Conservation (phyloP, 257 asterid genomes). For the Vinca minor region DNA sequence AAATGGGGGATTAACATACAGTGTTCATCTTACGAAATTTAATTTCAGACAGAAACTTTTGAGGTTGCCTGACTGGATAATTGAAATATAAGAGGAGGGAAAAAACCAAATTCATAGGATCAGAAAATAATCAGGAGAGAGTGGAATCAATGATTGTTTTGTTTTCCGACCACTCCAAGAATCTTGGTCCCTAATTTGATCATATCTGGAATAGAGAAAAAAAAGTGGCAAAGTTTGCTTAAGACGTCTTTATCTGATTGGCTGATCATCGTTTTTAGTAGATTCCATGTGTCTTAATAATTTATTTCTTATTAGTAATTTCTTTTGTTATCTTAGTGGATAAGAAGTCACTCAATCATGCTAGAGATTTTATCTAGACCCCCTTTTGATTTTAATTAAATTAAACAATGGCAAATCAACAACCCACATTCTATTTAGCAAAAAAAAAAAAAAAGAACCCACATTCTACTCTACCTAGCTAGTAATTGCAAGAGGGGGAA, state of each 20-base stretch:
- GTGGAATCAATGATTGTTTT: conserved; percentile 51
- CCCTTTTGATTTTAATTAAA: not conserved
- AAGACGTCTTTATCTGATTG: conserved; percentile 21
- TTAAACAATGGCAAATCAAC: not conserved
- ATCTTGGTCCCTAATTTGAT: conserved; percentile 23
- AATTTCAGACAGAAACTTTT: too few relatives aligned
- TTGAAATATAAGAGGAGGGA: conserved; percentile 19
- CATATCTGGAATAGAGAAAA: conserved; percentile 11
- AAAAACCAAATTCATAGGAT: conserved; percentile 40
- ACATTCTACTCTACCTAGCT: too few relatives aligned
- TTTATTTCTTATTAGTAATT: not conserved
- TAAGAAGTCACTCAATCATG: conserved; percentile 29
- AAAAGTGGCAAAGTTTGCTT: too few relatives aligned
- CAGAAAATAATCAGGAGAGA: conserved; percentile 34
- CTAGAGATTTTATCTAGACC: conserved; percentile 1
- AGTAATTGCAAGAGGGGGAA: too few relatives aligned
- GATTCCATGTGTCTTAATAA: conserved; percentile 28
- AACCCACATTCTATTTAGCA: too few relatives aligned
- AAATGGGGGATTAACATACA: too few relatives aligned
- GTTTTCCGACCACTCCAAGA: conserved; percentile 42
- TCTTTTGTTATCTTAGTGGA: conserved; percentile 30
- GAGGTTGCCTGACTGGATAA: not conserved
- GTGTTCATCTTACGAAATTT: too few relatives aligned
- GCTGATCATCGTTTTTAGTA: conserved; percentile 24
- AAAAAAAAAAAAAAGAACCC: too few relatives aligned